Conservation (phyloP, 2,329 filamentous ascomycete genomes). For the Fusarium lyarnte region DNA sequence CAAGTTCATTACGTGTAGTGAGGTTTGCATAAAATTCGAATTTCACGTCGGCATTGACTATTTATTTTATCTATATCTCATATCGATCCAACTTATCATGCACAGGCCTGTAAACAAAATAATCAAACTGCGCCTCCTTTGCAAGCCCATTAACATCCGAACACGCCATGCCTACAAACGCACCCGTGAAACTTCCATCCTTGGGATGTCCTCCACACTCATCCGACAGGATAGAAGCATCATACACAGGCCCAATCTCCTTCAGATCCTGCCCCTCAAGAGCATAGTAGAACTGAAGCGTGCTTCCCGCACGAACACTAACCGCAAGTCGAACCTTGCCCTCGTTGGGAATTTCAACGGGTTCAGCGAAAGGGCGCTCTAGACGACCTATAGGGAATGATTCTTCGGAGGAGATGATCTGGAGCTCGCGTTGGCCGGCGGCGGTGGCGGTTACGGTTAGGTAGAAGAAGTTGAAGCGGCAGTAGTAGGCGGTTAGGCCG, state of each 20-base stretch:
- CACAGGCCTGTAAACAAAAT: constrained; percentile 62
- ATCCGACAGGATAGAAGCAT: constrained; percentile 68
- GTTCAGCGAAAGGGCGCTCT: constrained; percentile 51
- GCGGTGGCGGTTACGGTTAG: constrained; percentile 66
- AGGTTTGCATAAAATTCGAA: accelerated
- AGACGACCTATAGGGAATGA: constrained; percentile 65
- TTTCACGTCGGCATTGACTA: not conserved
- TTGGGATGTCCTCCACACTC: constrained; percentile 70
- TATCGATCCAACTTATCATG: constrained; percentile 60
- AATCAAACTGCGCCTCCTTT: constrained; percentile 59
- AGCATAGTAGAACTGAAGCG: constrained; percentile 67
- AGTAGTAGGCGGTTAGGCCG: constrained; percentile 70
- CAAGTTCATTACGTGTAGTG: accelerated
- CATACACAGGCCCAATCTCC: constrained; percentile 64
- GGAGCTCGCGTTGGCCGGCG: constrained; percentile 65
- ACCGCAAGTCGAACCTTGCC: constrained; percentile 65
- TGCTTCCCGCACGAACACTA: constrained; percentile 57
- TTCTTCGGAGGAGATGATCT: constrained; percentile 65
- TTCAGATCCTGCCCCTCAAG: constrained; percentile 56
- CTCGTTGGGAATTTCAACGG: constrained; percentile 61
- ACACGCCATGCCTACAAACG: constrained; percentile 66
- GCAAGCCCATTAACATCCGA: constrained; percentile 65
- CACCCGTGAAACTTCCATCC: constrained; percentile 72
- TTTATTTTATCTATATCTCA: not conserved
- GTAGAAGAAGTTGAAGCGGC: constrained; percentile 73